phyloP scores from a whole-genome alignment of 225 moss, liverwort and hornwort genomes.

The Straminergon stramineum region DNA sequence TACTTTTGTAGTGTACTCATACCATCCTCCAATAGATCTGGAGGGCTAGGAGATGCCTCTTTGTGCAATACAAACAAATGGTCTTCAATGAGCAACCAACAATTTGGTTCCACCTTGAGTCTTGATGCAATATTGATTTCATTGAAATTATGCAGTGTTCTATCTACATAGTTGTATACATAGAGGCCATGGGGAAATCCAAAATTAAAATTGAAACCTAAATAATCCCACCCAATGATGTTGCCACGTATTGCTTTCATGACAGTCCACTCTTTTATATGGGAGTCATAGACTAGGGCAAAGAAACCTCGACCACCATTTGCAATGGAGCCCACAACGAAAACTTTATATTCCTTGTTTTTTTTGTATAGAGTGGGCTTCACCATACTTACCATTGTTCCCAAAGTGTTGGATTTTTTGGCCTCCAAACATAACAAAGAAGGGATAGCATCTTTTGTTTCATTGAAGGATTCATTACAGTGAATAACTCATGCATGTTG shows the following conservation, averaged over 20 bases:
- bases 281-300: background rate
- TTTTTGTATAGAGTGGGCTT: background rate
- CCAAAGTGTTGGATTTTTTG: too few species aligned
- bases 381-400: background rate
- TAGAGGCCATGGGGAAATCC: rapidly evolving
- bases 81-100: background rate
- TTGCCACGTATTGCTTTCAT: background rate
- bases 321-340: background rate
- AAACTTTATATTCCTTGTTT: background rate
- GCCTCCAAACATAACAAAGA: too few species aligned
- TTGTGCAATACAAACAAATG: background rate
- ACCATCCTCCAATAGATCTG: background rate
- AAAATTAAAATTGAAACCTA: too few species aligned
- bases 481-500: too few species aligned
- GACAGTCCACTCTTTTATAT: background rate
- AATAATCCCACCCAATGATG: too few species aligned
- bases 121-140: background rate
- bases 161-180: background rate
- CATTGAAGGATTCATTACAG: too few species aligned
- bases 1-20: background rate
- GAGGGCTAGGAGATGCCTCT: background rate
- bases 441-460: too few species aligned
- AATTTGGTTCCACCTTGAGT: rapidly evolving
- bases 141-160: background rate
- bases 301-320: background rate